Evolutionary conservation across 345 rosid genomes (phyloP), one percentile per base, ranked within the genome.

Genomic region (Hibiscus trionum): DNA sequence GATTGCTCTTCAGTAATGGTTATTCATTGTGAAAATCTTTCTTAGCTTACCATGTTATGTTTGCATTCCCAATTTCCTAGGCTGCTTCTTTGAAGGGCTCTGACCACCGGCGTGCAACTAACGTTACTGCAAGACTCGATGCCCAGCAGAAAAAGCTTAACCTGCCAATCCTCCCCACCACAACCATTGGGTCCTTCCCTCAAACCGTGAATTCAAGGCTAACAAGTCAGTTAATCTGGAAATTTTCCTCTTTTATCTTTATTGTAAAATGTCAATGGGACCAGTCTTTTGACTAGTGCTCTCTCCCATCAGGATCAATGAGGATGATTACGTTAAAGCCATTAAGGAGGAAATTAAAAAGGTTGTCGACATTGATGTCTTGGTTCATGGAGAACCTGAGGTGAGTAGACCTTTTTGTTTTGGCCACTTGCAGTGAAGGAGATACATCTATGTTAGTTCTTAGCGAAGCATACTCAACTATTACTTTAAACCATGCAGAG

Each of bases 321-420:
- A 91, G 77, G 98, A 90, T 46, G 97, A 88, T 5, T 95, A 94
- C 24, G 78, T 86, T 64, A 88, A 83, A 50, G 89, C 98, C 83
- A 94, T 94, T 81, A 91, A 87, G 87, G 91, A 83, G 84, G 98
- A 94, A 77, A 94, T 94, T 76, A 90, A 73, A 82, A 91, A 87
- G 57, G 98, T 94, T 62, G 96, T 94, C 57, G 97, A 94, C 77
- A 94, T 94, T 66, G 98, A 94, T 87, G 98, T 94, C 71, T 80
- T 94, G 77, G 98, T 94, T 60, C 98, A 91, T 10, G 98, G 98
- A 82, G 98, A 94, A 88, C 98, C 98, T n/a, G 98, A 94, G 97
- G 98, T 90, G 71, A 83, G 78, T 72, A 57, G 76, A 39, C 8
- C 27, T 33, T 49, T 42, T 47, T 69, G 27, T 64, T 82, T 71